A percentile compares a stretch with the other conserved stretches of the same genome.
Evolutionary conservation across 805 yeast genomes (phyloP).

Genomic region (Sugiyamaella valdiviana): DNA sequence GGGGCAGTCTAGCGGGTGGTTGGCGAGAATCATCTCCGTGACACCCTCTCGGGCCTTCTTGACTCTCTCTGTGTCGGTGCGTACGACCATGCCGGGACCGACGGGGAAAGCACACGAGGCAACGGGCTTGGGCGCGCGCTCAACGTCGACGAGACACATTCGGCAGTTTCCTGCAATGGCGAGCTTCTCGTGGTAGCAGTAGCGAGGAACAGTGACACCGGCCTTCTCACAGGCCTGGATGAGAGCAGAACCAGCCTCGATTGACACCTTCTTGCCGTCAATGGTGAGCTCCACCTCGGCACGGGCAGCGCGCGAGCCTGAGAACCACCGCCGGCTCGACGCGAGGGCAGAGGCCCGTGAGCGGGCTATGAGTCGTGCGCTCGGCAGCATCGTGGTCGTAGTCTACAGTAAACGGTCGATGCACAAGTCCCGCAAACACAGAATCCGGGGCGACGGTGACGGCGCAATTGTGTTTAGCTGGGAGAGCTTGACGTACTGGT

Average conservation of each 20-base stretch:
- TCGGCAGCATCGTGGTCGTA: conserved; percentile 2
- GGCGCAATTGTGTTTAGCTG: conserved; percentile 1
- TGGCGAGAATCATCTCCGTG: conserved; percentile 79
- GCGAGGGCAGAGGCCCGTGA: neutral
- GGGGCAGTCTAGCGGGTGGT: conserved; percentile 90
- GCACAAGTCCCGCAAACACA: neutral
- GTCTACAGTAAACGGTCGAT: neutral
- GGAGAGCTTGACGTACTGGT: neutral
- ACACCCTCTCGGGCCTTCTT: conserved; percentile 84
- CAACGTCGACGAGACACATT: conserved; percentile 87
- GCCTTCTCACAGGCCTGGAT: conserved; percentile 91
- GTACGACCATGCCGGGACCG: conserved; percentile 82
- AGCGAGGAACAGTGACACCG: conserved; percentile 80
- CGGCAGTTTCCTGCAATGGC: conserved; percentile 91
- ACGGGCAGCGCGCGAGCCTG: conserved; percentile 31
- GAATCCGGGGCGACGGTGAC: neutral
- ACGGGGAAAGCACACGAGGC: conserved; percentile 92
- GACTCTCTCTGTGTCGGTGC: conserved; percentile 70
- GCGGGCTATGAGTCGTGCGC: conserved; percentile 1
- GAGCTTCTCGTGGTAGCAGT: conserved; percentile 86
- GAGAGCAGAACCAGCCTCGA: conserved; percentile 81
- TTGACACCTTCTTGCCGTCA: conserved; percentile 69
- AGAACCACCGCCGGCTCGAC: conserved; percentile 25
- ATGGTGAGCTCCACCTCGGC: conserved; percentile 52
- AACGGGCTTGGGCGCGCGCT: conserved; percentile 81